A percentile compares a stretch with the other conserved stretches of the same genome.
These are phyloP conservation scores for Sporothrix curviconia DNA, from an alignment of 2,329 filamentous ascomycete species.

Conservation along the genomic window DNA sequence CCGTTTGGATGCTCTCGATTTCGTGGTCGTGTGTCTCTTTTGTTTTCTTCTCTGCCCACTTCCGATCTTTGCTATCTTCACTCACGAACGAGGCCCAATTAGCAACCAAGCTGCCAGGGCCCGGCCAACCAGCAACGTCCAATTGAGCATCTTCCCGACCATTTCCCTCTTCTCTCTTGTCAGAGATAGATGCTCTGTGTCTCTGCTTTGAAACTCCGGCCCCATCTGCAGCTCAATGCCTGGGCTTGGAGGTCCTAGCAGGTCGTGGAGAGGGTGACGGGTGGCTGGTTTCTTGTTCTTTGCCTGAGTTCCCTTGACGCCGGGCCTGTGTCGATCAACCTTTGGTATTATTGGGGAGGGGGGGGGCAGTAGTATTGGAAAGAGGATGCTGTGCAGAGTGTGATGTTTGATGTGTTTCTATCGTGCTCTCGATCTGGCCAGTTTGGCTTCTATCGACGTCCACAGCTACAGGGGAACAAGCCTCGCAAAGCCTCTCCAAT, in stretches of 20 bases:
- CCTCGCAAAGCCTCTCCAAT: too few relatives aligned
- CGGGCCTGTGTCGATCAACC: neutral
- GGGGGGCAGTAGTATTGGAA: too few relatives aligned
- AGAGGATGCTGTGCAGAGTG: neutral
- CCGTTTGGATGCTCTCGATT: too few relatives aligned
- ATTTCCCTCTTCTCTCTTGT: neutral
- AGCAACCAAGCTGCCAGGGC: neutral
- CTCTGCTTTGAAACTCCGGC: slow-evolving; percentile 7
- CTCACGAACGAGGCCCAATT: neutral
- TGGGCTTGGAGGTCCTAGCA: neutral
- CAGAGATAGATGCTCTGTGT: neutral
- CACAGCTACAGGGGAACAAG: too few relatives aligned
- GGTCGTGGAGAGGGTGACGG: neutral
- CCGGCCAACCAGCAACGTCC: neutral
- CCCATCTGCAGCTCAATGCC: slow-evolving; percentile 1
- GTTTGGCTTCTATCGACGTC: neutral
- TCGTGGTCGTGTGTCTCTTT: too few relatives aligned
- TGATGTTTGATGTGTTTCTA: neutral
- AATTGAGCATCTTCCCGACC: neutral
- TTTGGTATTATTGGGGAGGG: neutral
- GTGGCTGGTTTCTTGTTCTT: slow-evolving; percentile 8
- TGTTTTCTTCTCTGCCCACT: too few relatives aligned
- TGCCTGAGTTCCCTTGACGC: neutral
- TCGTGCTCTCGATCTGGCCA: neutral
- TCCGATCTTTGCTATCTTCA: neutral